phyloP scores from a whole-genome alignment of 768 basidiomycete genomes.

The Lactarius hengduanensis region DNA sequence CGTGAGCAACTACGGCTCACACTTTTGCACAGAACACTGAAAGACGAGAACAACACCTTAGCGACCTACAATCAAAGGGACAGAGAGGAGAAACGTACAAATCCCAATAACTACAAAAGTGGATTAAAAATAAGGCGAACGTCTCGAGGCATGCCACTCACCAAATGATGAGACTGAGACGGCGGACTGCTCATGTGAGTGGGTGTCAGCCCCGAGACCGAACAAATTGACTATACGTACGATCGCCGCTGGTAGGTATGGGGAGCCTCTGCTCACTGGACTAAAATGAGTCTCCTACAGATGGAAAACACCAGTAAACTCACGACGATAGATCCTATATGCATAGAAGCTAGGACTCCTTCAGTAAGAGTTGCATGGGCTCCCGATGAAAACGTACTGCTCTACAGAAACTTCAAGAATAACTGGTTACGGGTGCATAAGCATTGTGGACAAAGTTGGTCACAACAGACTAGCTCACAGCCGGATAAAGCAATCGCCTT shows the following conservation, averaged over 20 bases:
- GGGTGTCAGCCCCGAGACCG: background rate
- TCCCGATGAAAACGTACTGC: background rate
- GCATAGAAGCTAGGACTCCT: constrained; percentile 1
- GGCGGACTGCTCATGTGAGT: constrained; percentile 7
- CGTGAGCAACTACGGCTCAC: background rate
- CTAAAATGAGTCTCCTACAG: background rate
- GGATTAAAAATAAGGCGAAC: background rate
- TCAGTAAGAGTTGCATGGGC: background rate
- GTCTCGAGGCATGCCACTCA: background rate
- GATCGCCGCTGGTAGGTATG: constrained; percentile 4
- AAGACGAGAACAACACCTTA: background rate
- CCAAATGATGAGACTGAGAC: constrained; percentile 4
- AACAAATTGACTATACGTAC: constrained; percentile 1
- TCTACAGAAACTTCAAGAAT: constrained; percentile 6
- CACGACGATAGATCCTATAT: constrained; percentile 3
- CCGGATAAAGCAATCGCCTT: constrained; percentile 2
- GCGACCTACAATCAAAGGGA: background rate
- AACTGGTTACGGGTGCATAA: background rate
- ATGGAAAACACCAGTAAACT: background rate
- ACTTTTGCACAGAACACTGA: background rate
- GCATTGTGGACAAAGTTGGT: background rate
- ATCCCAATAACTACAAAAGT: background rate
- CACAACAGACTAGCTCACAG: background rate
- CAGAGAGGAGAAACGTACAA: background rate
- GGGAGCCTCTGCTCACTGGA: background rate